Evolutionary conservation across 2,329 filamentous ascomycete species (phyloP), one percentile per base, ranked within the genome.

Genomic region (Bimuria novae-zelandiae): DNA sequence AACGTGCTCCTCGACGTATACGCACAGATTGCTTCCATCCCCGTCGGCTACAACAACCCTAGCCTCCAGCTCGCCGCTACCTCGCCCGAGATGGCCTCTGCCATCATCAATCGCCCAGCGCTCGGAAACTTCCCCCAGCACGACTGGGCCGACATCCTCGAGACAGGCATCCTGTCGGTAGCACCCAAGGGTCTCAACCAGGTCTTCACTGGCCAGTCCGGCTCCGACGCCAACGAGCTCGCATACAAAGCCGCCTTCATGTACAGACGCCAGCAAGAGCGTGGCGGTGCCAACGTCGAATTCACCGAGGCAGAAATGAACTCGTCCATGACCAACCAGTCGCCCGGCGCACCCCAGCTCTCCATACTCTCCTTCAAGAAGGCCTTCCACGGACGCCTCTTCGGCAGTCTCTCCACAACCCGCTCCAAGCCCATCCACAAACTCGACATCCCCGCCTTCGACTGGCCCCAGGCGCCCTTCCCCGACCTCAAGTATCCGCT

Each of bases 181-280:
- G 90, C 92, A 0, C 92, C 92, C 54, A 88, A 88, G 72, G 92
- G 92, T 29, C 79, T 93, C 58, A 79, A 92, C 80, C 89, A 96
- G 75, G 91, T 96, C 64, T 96, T 96, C 79, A 96, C 92, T 16
- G 90, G 88, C 60, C 89, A 91, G 80, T 85, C 91, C 49, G 92
- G 92, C 56, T 95, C 90, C 17, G 92, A 96, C 69, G 92, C 92
- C 76, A 96, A 96, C 78, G 92, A 96, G 79, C 89, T 90, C 29
- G 92, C 92, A 37, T 96, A 91, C 84, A 96, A 96, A 79, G 92
- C 92, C 7, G 92, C 92, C 44, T 96, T 96, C 79, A 96, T 96
- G 87, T 95, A 88, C 83, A 87, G 88, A 69, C 86, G 89, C 43
- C 89, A 91, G 75, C 82, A 86, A 59, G 85, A 94, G 76, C 89